Evolutionary conservation across 169 alveolate genomes (phyloP), one percentile per base, ranked within the genome.

Genomic region (Cryptosporidium viatorum): DNA sequence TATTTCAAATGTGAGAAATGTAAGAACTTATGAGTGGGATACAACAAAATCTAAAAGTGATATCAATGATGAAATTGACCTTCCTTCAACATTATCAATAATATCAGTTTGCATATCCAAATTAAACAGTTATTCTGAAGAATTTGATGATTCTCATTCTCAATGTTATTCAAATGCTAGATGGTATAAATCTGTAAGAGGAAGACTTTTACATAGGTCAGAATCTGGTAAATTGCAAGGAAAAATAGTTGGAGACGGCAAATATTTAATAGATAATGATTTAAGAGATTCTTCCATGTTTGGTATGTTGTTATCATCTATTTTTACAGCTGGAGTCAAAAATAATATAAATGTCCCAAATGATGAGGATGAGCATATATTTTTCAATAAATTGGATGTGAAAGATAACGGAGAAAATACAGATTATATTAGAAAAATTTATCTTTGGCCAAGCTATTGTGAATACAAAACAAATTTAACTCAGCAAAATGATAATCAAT

Each of bases 401-500:
- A 52, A 23, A 23, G 37, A 48, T 6, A 31, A 80, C 31, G 70
- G 39, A 18, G 65, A 39, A 23, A 80, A 80, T 80, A 50, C 43
- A 37, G 71, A 73, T 6, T 80, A 65, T 45, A 39, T 62, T 23
- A 59, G 41, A 18, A 62, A 67, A 31, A 45, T 80, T 8, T 62
- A 80, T 50, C 33, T 80, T 4, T 80, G 89, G 89, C 89, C 89
- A 14, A 62, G 69, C 41, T 80, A 80, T 26, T 80, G 89, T 80
- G 89, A 80, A 33, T 80, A 80, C 80, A 48, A 51, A n/a, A 7
- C 51, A 21, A 51, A 50, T 6, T 35, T 50, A 26, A 39, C 41
- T 50, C 26, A 80, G 23, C 0, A 14, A 21, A n/a, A 23, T 21
- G 31, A 62, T 7, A 39, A 80, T 59, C n/a, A 21, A 80, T 37